Conservation (phyloP, 1,284 basidiomycete species). For the Cryptococcus sp. region DNA sequence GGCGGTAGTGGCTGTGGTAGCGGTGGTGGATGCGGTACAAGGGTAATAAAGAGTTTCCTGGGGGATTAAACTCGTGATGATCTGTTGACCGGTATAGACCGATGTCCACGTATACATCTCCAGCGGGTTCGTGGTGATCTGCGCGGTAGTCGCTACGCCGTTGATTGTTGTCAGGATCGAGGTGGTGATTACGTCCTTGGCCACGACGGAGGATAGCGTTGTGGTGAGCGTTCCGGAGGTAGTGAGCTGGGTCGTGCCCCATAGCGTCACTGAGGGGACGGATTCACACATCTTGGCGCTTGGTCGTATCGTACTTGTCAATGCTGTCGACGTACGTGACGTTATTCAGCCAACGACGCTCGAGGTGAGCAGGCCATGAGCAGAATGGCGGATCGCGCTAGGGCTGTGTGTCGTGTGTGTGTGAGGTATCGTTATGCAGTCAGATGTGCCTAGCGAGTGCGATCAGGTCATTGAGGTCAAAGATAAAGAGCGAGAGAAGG, state of each 20-base stretch:
- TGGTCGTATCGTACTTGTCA: too few species aligned
- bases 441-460: too few species aligned
- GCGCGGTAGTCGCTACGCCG: neutral
- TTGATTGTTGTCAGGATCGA: slow-evolving; percentile 5
- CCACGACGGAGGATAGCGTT: slow-evolving; percentile 11
- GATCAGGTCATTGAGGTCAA: too few species aligned
- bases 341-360: too few species aligned
- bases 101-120: slow-evolving; percentile 5
- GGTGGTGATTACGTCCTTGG: neutral
- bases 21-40: slow-evolving; percentile 1
- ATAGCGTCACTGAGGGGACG: slow-evolving; percentile 22
- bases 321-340: too few species aligned
- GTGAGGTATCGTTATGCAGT: too few species aligned
- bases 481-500: too few species aligned
- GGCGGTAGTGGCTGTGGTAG: neutral
- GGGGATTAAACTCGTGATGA: slow-evolving; percentile 22
- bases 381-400: too few species aligned
- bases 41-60: slow-evolving; percentile 25
- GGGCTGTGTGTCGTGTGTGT: too few species aligned
- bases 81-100: neutral
- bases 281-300: slow-evolving; percentile 14
- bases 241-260: slow-evolving; percentile 26
- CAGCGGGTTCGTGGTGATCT: slow-evolving; percentile 7
- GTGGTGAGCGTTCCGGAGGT: slow-evolving; percentile 10
- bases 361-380: too few species aligned